phyloP scores from a whole-genome alignment of 352 stramenopile species.

The Aphanomyces stellatus region DNA sequence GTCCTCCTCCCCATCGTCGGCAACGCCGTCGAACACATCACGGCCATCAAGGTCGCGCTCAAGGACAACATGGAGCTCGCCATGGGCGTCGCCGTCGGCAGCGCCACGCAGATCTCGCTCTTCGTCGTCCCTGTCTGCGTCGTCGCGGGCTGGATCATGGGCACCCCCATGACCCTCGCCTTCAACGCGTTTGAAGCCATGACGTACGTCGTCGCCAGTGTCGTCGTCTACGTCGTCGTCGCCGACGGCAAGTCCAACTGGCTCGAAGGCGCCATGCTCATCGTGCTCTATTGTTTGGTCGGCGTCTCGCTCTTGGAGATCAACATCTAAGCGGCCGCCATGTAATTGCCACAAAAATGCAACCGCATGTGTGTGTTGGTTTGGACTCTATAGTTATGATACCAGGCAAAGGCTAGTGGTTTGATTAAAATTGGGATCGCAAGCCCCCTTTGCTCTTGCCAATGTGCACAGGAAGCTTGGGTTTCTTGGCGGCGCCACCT shows the following conservation, averaged over 20 bases:
- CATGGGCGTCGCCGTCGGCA: constrained; percentile 95
- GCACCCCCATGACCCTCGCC: constrained; percentile 90
- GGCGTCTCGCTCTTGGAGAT: constrained; percentile 72
- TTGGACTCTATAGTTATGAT: too few relatives aligned
- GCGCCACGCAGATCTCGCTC: constrained; percentile 93
- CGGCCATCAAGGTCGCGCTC: constrained; percentile 92
- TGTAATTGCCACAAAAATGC: too few relatives aligned
- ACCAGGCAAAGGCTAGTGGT: too few relatives aligned
- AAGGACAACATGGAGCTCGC: constrained; percentile 99
- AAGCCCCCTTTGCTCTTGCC: constrained; percentile 75
- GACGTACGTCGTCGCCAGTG: constrained; percentile 92
- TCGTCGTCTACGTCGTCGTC: constrained; percentile 92
- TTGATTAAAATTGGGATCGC: constrained; percentile 66
- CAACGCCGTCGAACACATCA: constrained; percentile 97
- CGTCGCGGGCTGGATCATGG: constrained; percentile 90
- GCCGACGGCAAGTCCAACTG: constrained; percentile 88
- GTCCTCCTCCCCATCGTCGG: constrained; percentile 96
- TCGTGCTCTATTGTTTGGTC: constrained; percentile 87
- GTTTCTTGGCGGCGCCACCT: constrained; percentile 24
- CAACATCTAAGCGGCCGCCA: constrained; percentile 36
- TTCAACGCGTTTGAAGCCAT: constrained; percentile 96
- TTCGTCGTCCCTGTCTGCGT: constrained; percentile 95
- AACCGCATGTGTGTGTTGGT: too few relatives aligned
- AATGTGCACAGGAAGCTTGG: constrained; percentile 63
- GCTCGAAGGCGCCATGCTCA: constrained; percentile 86